Conservation (phyloP, 352 stramenopile species). For the Blastocystis sp. region DNA sequence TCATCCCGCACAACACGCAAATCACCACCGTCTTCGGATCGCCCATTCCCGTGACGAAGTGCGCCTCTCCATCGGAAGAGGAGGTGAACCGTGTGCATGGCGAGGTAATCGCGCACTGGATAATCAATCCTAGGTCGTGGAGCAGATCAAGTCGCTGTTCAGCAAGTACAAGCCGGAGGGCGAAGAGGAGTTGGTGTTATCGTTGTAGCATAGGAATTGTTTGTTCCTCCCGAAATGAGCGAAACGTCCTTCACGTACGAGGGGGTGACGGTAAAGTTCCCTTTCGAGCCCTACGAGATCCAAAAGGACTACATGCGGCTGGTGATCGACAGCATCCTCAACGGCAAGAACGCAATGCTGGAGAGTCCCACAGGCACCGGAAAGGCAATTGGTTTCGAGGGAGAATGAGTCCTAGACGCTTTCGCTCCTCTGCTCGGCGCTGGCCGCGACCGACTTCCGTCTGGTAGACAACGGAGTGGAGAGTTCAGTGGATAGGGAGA, state of each 20-base stretch:
- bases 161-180: constrained; percentile 39
- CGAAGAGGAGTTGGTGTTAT: constrained; percentile 50
- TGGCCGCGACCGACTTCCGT: constrained; percentile 77
- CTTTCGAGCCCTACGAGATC: constrained; percentile 83
- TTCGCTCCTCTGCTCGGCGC: constrained; percentile 82
- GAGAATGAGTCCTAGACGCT: constrained; percentile 76
- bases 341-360: constrained; percentile 84
- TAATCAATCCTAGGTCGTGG: not conserved
- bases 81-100: not conserved
- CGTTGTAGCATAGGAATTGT: constrained; percentile 31
- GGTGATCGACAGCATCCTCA: constrained; percentile 80
- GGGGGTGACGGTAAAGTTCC: constrained; percentile 80
- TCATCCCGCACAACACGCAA: constrained; percentile 44
- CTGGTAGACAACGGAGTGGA: not conserved
- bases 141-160: constrained; percentile 34
- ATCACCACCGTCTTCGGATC: constrained; percentile 59
- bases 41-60: constrained; percentile 53
- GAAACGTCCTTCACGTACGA: constrained; percentile 44
- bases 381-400: constrained; percentile 74
- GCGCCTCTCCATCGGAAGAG: constrained; percentile 18
- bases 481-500: not conserved
- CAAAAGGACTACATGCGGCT: constrained; percentile 89
- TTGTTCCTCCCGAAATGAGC: constrained; percentile 28
- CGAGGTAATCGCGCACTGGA: not conserved
- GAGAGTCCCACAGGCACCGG: constrained; percentile 88